A percentile compares a stretch with the other conserved stretches of the same genome.
Conservation (phyloP, 129 eudicot species). For the Centrapalus pauciflorus region DNA sequence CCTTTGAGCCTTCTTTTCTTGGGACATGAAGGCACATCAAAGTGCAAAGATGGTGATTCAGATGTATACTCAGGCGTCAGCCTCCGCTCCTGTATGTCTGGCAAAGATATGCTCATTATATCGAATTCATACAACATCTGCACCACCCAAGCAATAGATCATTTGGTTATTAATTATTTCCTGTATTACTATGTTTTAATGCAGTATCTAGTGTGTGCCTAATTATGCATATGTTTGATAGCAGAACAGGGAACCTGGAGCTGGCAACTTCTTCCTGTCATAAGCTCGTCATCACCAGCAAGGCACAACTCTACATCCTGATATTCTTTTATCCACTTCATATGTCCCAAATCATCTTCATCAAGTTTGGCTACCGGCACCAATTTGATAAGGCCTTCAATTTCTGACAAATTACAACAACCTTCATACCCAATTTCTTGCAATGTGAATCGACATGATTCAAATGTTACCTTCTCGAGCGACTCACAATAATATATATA, state of each 20-base stretch:
- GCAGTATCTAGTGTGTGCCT: not conserved
- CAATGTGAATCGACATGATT: constrained; percentile 3
- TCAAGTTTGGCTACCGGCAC: not conserved
- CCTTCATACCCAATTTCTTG: constrained; percentile 19
- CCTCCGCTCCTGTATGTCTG: not conserved
- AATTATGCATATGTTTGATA: not conserved
- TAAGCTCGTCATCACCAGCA: constrained; percentile 14
- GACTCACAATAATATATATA: constrained; percentile 10
- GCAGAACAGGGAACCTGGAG: not conserved
- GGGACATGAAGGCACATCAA: constrained; percentile 3
- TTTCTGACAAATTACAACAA: not conserved
- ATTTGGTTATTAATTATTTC: not conserved
- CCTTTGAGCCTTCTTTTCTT: constrained; percentile 6
- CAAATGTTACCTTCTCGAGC: constrained; percentile 1
- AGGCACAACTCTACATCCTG: not conserved
- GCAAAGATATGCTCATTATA: constrained; percentile 27
- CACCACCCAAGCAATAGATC: not conserved
- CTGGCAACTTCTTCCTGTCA: not conserved
- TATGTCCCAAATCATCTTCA: not conserved
- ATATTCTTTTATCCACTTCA: constrained; percentile 16
- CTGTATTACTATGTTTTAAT: too few relatives aligned
- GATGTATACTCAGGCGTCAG: constrained; percentile 1
- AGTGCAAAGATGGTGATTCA: constrained; percentile 1
- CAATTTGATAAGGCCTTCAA: constrained; percentile 11
- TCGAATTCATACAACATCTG: constrained; percentile 31